Evolutionary conservation across 2,329 filamentous ascomycete genomes (phyloP).

Genomic region (Fusarium poae): DNA sequence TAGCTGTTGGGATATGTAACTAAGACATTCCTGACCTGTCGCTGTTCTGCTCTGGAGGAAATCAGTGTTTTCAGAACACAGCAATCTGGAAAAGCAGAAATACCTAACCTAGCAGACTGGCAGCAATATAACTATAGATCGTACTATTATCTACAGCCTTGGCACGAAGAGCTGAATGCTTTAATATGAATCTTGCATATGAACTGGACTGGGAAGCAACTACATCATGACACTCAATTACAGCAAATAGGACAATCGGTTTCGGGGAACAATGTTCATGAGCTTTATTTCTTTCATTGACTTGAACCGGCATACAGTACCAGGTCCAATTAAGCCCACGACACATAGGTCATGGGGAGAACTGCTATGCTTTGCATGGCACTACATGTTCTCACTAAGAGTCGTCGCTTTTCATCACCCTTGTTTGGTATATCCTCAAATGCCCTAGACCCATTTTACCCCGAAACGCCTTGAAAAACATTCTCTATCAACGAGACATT

Average conservation of each 20-base stretch:
- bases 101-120: background rate
- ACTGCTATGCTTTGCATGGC: constrained; percentile 28
- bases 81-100: background rate
- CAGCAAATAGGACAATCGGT: constrained; percentile 9
- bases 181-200: background rate
- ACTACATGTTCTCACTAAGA: constrained; percentile 44
- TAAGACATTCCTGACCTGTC: constrained; percentile 3
- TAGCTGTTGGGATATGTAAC: background rate
- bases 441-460: constrained; percentile 55
- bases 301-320: constrained; percentile 44
- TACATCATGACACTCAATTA: background rate
- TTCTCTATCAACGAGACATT: constrained; percentile 46
- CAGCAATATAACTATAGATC: no score
- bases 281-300: constrained; percentile 56
- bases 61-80: background rate
- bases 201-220: background rate
- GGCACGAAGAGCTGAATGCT: background rate
- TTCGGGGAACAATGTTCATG: constrained; percentile 53
- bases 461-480: constrained; percentile 60
- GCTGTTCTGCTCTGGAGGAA: background rate
- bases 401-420: constrained; percentile 53
- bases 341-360: constrained; percentile 47
- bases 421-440: constrained; percentile 56
- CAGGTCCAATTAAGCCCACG: constrained; percentile 46
- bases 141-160: background rate